phyloP scores from a whole-genome alignment of 805 yeast species.

The Ogataea pilisensis region DNA sequence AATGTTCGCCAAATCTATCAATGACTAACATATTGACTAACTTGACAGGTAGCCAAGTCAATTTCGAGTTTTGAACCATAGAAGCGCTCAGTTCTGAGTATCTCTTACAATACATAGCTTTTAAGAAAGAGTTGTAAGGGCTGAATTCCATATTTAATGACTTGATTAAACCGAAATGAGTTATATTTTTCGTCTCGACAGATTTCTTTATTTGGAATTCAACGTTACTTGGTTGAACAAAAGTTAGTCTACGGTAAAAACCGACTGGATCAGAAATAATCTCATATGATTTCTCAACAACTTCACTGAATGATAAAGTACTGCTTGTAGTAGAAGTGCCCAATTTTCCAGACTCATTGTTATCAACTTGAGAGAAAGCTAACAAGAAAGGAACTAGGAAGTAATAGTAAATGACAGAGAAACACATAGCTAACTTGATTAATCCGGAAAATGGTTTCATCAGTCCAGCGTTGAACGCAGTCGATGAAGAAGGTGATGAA shows the following conservation, averaged over 20 bases:
- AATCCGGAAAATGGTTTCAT: slow-evolving; percentile 27
- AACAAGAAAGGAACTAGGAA: slow-evolving; percentile 16
- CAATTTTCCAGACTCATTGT: slow-evolving; percentile 1
- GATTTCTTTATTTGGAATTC: slow-evolving; percentile 14
- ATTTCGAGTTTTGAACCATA: not conserved
- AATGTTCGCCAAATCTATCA: slow-evolving; percentile 17
- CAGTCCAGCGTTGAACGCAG: slow-evolving; percentile 15
- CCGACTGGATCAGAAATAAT: slow-evolving; percentile 14
- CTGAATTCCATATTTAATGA: slow-evolving; percentile 6
- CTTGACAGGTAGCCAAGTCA: slow-evolving; percentile 5
- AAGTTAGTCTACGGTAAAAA: slow-evolving; percentile 9
- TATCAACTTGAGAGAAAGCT: slow-evolving; percentile 4
- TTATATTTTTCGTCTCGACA: not conserved
- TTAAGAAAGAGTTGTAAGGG: slow-evolving; percentile 17
- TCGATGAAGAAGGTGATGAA: slow-evolving; percentile 14
- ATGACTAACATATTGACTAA: slow-evolving; percentile 7
- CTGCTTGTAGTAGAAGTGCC: not conserved
- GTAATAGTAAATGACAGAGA: slow-evolving; percentile 18
- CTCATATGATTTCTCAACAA: slow-evolving; percentile 3
- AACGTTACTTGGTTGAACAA: slow-evolving; percentile 9
- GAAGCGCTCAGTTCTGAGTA: slow-evolving; percentile 9
- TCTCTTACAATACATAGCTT: slow-evolving; percentile 20
- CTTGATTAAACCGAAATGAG: slow-evolving; percentile 7
- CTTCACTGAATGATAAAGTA: slow-evolving; percentile 5
- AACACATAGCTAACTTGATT: slow-evolving; percentile 21